Evolutionary conservation across 2,329 filamentous ascomycete genomes (phyloP), one percentile per base, ranked within the genome.

Genomic region (Tothia fuscella): DNA sequence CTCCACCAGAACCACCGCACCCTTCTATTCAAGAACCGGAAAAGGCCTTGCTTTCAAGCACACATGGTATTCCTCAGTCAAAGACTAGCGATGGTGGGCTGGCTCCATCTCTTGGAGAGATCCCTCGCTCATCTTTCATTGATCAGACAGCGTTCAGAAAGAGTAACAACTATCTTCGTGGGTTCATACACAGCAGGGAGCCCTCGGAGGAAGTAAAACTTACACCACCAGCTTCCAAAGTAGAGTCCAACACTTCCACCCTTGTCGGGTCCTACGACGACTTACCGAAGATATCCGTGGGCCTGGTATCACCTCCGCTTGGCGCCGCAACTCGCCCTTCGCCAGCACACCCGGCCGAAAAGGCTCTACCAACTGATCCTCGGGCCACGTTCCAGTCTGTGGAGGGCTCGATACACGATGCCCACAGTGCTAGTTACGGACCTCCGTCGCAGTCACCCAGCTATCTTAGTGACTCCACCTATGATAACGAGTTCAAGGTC

Each of bases 401-500:
- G 45, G 44, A 53, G 40, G 60, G 57, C 34, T 49, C 56, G 25
- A 50, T 62, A 13, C 54, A 56, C 29, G 52, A 54, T 29, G 53
- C 58, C 38, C 56, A 60, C 37, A 58, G 56, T 9, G 49, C 48
- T 20, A 62, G 58, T 50, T 61, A 65, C 39, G 62, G 68, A 46
- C 29, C 20, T n/a, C 17, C 13, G 14, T 25, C 40, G 12, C 20
- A 41, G 16, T 32, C 57, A 6, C 48, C 48, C 20, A 62, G 58
- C 51, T 61, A 65, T 38, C 62, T 69, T 46, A 70, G 72, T 56
- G 63, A 64, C 35, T 66, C 64, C 7, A 71, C 69, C 50, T 75
- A 74, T 53, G 72, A 70, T 13, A 70, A 74, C 51, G 66, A 65
- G 33, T 67, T 71, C 56, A 65, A 67, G 48, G 54, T 69, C 45